Base-by-base conservation (phyloP, 495 filamentous ascomycete genomes). In the Penicillium tannophilum region DNA sequence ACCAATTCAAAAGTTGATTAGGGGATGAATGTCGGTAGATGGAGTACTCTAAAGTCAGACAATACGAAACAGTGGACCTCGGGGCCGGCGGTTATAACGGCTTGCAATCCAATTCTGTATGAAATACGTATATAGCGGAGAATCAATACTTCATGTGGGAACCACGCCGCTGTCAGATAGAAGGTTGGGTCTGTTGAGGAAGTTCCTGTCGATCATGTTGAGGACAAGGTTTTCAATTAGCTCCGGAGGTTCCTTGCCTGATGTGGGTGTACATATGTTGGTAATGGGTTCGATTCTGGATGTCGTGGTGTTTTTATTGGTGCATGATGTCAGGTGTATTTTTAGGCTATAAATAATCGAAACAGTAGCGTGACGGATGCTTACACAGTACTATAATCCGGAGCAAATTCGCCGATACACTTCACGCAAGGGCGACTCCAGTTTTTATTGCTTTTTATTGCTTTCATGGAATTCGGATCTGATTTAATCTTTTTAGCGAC, bases 391-490 rank as follows among this genome's bases (percentile, higher is more conserved):
- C 42, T 50, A 42, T 23, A 23, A 47, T 35, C 45, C 55, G 46
- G 44, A 33, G 43, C 4, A 31, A 64, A 60, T 46, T 63, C 59
- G 56, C 63, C 60, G 60, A 62, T 41, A 36, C 28, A 28, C 28
- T 28, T 28, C 17, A 63, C 52, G 63, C 52, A 66, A 66, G 63
- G 63, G 61, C 14, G 41, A 26, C 28, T 36, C 33, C 33, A 36
- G 33, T 41, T 41, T 16, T 41, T 41, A 16, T 41, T 41, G 14
- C 14, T n/a, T 41, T 41, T 41, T n/a, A n/a, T 41, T 41, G 39
- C 16, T n/a, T 41, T 41, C n/a, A 41, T n/a, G 12, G 39, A 41
- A 6, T 41, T 17, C 20, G 20, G 33, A 1, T 36, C 33, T 12
- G 10, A 36, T 36, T 36, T 36, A 3, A 17, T 6, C n/a, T 17